These are phyloP conservation scores for Pseudocercospora pini-densiflorae DNA, from an alignment of 2,329 filamentous ascomycete species.

Conservation along the genomic window DNA sequence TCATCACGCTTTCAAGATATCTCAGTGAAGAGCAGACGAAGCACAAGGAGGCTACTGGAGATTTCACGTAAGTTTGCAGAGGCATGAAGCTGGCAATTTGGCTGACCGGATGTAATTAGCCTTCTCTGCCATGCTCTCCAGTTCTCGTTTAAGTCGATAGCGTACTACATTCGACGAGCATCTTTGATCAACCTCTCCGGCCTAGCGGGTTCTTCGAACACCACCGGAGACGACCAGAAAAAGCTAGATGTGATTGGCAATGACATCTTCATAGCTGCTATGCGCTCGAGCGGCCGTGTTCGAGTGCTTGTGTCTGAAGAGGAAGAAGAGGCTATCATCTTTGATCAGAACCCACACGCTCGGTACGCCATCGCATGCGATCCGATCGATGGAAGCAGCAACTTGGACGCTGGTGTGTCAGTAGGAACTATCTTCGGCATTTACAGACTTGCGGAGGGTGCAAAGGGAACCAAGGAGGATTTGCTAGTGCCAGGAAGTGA, in stretches of 20 bases:
- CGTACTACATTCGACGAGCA: conserved; percentile 97
- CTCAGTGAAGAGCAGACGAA: conserved; percentile 95
- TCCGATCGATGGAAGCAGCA: conserved; percentile 96
- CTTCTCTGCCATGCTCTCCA: conserved; percentile 96
- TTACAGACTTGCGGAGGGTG: conserved; percentile 82
- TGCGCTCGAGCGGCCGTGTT: conserved; percentile 90
- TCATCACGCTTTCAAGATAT: conserved; percentile 93
- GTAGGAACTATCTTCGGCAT: conserved; percentile 97
- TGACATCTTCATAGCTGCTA: conserved; percentile 94
- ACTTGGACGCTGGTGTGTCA: conserved; percentile 95
- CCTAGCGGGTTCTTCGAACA: conserved; percentile 92
- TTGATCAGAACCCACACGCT: conserved; percentile 72
- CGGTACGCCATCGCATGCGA: conserved; percentile 97
- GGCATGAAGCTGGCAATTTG: neutral
- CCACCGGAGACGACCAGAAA: conserved; percentile 97
- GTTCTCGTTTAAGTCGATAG: conserved; percentile 99
- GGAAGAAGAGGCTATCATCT: conserved; percentile 90
- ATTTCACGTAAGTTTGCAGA: conserved; percentile 80
- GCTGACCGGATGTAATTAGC: conserved; percentile 53
- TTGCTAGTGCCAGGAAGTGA: conserved; percentile 88
- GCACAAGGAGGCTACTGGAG: conserved; percentile 91
- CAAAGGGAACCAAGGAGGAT: conserved; percentile 77
- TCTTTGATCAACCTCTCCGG: conserved; percentile 88
- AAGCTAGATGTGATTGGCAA: conserved; percentile 99
- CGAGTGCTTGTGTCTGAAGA: conserved; percentile 96